Conservation (phyloP, 176 grass and related monocot species). For the Pharus latifolius region DNA sequence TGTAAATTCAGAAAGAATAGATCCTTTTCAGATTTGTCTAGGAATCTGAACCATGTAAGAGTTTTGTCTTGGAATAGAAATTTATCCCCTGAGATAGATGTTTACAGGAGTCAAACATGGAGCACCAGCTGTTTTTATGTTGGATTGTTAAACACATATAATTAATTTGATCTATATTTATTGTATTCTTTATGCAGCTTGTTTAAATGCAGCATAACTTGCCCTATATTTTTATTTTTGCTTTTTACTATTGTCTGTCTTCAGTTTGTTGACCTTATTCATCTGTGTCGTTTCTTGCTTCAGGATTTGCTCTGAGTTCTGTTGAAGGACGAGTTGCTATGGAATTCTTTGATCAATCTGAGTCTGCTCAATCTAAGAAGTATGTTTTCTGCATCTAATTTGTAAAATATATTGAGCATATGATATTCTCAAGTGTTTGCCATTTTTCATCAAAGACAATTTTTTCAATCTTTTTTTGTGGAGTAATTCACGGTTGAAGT, state of each 20-base stretch:
- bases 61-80: no score
- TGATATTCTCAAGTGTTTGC: not conserved
- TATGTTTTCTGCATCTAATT: constrained; percentile 31
- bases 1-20: no score
- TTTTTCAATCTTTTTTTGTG: not conserved
- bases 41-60: no score
- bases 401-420: no score
- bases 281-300: constrained; percentile 17
- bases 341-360: constrained; percentile 95
- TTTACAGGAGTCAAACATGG: no score
- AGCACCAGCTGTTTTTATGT: no score
- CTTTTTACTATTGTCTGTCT: not conserved
- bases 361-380: constrained; percentile 86
- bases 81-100: no score
- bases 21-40: no score
- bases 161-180: no score
- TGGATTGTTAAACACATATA: no score
- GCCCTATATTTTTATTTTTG: not conserved
- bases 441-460: not conserved
- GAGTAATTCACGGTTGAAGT: not conserved
- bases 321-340: constrained; percentile 93
- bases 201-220: not conserved
- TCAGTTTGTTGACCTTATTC: not conserved
- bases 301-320: constrained; percentile 95
- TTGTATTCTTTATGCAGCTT: no score